phyloP scores from a whole-genome alignment of 1,139 yeast species.

The Diutina scorzettiae region DNA sequence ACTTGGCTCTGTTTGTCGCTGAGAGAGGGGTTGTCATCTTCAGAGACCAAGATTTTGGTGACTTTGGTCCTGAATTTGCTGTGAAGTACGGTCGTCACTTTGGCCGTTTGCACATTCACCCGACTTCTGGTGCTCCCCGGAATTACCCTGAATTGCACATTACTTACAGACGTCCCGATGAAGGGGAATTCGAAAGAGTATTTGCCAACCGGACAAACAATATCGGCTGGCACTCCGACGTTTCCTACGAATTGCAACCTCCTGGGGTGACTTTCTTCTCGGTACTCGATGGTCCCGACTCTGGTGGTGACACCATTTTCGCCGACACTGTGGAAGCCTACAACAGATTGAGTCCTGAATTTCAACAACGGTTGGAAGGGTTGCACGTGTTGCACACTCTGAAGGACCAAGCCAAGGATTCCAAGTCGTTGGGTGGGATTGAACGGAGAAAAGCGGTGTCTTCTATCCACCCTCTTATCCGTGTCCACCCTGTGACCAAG shows the following conservation, averaged over 20 bases:
- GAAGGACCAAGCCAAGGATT: constrained; percentile 47
- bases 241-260: constrained; percentile 59
- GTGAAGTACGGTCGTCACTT: constrained; percentile 48
- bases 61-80: constrained; percentile 41
- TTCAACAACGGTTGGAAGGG: constrained; percentile 43
- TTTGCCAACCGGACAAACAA: constrained; percentile 22
- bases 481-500: constrained; percentile 59
- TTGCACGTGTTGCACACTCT: constrained; percentile 59
- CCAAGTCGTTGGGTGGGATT: constrained; percentile 42
- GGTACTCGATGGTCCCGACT: constrained; percentile 46
- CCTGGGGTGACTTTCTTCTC: constrained; percentile 56
- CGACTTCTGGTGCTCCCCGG: constrained; percentile 60
- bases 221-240: constrained; percentile 52
- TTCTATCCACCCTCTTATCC: constrained; percentile 52
- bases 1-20: constrained; percentile 51
- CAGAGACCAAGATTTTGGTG: constrained; percentile 52
- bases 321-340: constrained; percentile 56
- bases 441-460: constrained; percentile 53
- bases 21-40: constrained; percentile 60
- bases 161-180: constrained; percentile 42
- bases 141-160: constrained; percentile 49
- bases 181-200: constrained; percentile 13
- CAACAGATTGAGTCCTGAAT: constrained; percentile 50
- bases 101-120: constrained; percentile 64
- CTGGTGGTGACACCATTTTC: constrained; percentile 71